Evolutionary conservation across 768 basidiomycete genomes (phyloP).

Genomic region (Termitomyces sp.): DNA sequence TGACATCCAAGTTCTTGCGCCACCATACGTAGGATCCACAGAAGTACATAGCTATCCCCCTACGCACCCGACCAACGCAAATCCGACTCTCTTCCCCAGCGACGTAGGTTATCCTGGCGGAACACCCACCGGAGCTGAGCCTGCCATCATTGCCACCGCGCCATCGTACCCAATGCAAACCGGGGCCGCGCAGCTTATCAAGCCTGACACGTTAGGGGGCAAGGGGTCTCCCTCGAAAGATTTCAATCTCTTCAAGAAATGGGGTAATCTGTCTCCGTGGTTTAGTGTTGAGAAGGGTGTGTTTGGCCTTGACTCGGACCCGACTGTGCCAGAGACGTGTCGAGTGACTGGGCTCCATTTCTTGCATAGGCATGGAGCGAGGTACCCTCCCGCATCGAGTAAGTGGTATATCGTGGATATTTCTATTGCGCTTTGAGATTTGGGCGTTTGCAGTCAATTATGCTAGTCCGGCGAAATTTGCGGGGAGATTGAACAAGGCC

Average conservation of each 20-base stretch:
- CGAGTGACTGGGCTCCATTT: slow-evolving; percentile 70
- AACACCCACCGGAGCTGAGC: slow-evolving; percentile 80
- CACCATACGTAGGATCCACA: slow-evolving; percentile 71
- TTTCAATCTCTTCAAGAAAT: slow-evolving; percentile 69
- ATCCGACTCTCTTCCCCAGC: slow-evolving; percentile 71
- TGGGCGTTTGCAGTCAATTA: slow-evolving; percentile 37
- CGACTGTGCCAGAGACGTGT: slow-evolving; percentile 66
- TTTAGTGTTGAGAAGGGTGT: slow-evolving; percentile 60
- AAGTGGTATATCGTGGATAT: slow-evolving; percentile 18
- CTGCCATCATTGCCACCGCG: slow-evolving; percentile 66
- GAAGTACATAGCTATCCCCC: slow-evolving; percentile 69
- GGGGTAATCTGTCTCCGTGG: slow-evolving; percentile 88
- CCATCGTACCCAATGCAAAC: slow-evolving; percentile 74
- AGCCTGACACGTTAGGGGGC: slow-evolving; percentile 30
- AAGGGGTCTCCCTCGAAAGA: slow-evolving; percentile 16
- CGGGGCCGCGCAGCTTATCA: slow-evolving; percentile 58
- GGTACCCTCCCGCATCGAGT: slow-evolving; percentile 65
- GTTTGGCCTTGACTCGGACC: slow-evolving; percentile 70
- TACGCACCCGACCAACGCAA: slow-evolving; percentile 64
- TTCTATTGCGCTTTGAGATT: neutral
- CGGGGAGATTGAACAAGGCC: slow-evolving; percentile 43
- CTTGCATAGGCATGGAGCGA: slow-evolving; percentile 78
- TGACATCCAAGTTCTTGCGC: slow-evolving; percentile 34
- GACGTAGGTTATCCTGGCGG: slow-evolving; percentile 71
- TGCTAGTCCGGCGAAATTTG: slow-evolving; percentile 57